Percentiles rank a stretch among this genome's conserved stretches.
phyloP scores from a whole-genome alignment of 768 basidiomycete species.

The Hysterangium stoloniferum region DNA sequence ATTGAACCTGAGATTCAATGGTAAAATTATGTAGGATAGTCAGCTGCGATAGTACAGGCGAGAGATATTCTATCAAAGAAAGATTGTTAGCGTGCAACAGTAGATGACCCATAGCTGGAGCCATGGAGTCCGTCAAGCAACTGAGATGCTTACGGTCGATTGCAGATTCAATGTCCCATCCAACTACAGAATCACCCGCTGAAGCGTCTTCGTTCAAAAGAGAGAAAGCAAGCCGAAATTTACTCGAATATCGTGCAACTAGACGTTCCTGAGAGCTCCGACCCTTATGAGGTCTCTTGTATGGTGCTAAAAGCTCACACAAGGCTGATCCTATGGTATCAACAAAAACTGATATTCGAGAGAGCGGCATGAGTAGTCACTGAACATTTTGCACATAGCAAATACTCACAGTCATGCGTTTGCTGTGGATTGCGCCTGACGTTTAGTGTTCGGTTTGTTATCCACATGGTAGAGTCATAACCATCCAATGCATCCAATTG shows the following conservation, averaged over 20 bases:
- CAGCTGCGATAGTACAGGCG: constrained; percentile 55
- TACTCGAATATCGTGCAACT: constrained; percentile 68
- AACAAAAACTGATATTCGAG: not conserved
- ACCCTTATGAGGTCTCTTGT: not conserved
- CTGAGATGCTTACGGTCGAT: constrained; percentile 46
- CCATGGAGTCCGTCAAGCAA: not conserved
- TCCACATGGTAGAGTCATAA: not conserved
- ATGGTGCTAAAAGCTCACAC: constrained; percentile 28
- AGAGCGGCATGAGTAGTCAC: not conserved
- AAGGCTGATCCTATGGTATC: constrained; percentile 18
- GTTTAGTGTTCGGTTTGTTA: not conserved
- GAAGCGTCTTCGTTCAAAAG: constrained; percentile 86
- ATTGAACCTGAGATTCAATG: constrained; percentile 91
- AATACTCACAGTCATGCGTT: not conserved
- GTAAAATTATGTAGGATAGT: constrained; percentile 79
- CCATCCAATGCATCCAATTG: not conserved
- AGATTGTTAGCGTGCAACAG: too few species aligned
- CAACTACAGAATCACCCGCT: constrained; percentile 44
- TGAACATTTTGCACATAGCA: not conserved
- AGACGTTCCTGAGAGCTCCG: constrained; percentile 37
- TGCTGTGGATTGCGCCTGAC: not conserved
- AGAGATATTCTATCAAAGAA: constrained; percentile 50
- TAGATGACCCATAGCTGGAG: not conserved
- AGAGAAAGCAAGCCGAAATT: constrained; percentile 85
- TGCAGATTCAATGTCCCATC: constrained; percentile 69